Conservation (phyloP, 768 basidiomycete genomes). For the Pleurotus giganteus region DNA sequence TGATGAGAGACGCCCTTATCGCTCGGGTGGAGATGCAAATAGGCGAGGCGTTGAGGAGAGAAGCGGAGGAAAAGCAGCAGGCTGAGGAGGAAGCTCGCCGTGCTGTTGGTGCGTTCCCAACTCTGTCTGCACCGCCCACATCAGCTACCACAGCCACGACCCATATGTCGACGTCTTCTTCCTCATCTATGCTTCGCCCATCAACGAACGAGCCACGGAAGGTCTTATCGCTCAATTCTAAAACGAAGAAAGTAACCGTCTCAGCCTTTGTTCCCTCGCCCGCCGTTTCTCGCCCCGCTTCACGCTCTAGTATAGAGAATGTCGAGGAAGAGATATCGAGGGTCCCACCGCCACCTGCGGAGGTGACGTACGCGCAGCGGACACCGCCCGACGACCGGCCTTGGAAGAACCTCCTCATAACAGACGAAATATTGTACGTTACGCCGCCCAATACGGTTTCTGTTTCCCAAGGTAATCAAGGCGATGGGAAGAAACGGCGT, state of each 20-base stretch:
- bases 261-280: constrained; percentile 49
- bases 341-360: constrained; percentile 34
- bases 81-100: constrained; percentile 45
- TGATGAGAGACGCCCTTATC: constrained; percentile 34
- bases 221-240: constrained; percentile 55
- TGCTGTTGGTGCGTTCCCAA: constrained; percentile 63
- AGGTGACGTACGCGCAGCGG: constrained; percentile 33
- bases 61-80: constrained; percentile 46
- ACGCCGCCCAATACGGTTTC: constrained; percentile 14
- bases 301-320: constrained; percentile 28
- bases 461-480: constrained; percentile 2
- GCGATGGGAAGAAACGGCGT: constrained; percentile 4
- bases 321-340: constrained; percentile 33
- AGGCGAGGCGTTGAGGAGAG: constrained; percentile 38
- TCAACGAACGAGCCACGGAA: constrained; percentile 41
- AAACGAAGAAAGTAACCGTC: constrained; percentile 49
- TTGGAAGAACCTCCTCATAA: constrained; percentile 43
- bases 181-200: constrained; percentile 21
- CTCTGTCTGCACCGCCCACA: constrained; percentile 33
- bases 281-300: constrained; percentile 32
- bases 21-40: constrained; percentile 44
- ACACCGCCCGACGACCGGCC: constrained; percentile 29
- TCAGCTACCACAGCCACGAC: neutral
- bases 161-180: constrained; percentile 4
- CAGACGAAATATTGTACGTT: constrained; percentile 34